Percentiles rank a stretch among this genome's conserved stretches.
Evolutionary conservation across 352 stramenopile species (phyloP).

Genomic region (Thalassiosira oceanica): DNA sequence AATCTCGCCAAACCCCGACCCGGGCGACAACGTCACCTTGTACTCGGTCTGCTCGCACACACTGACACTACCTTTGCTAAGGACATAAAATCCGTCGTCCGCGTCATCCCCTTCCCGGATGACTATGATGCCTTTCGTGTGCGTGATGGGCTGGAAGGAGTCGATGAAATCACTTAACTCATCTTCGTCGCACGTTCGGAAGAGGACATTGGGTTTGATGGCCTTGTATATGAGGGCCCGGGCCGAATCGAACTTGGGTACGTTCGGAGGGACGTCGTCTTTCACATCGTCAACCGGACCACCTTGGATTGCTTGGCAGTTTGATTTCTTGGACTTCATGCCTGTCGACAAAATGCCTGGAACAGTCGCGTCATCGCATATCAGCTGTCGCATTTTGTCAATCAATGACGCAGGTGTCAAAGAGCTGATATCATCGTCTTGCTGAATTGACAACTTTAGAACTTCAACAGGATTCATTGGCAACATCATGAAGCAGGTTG

Average conservation of each 20-base stretch:
- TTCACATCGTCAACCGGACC: too few relatives aligned
- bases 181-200: conserved; percentile 36
- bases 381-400: too few relatives aligned
- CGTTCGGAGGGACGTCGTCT: neutral
- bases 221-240: conserved; percentile 47
- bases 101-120: conserved; percentile 55
- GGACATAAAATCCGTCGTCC: conserved; percentile 64
- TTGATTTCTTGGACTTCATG: too few relatives aligned
- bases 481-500: too few relatives aligned
- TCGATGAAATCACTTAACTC: conserved; percentile 53
- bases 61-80: conserved; percentile 53
- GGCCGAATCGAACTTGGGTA: conserved; percentile 52
- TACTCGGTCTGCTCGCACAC: conserved; percentile 39
- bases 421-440: too few relatives aligned
- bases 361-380: too few relatives aligned
- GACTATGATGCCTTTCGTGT: conserved; percentile 33
- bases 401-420: too few relatives aligned
- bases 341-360: too few relatives aligned
- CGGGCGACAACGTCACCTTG: conserved; percentile 29
- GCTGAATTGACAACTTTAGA: too few relatives aligned
- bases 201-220: conserved; percentile 52
- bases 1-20: conserved; percentile 88
- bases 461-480: too few relatives aligned
- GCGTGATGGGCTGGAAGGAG: conserved; percentile 53
- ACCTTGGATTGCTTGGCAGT: too few relatives aligned